Evolutionary conservation across 805 yeast species (phyloP).

Genomic region (Wickerhamiella allomyrinae): DNA sequence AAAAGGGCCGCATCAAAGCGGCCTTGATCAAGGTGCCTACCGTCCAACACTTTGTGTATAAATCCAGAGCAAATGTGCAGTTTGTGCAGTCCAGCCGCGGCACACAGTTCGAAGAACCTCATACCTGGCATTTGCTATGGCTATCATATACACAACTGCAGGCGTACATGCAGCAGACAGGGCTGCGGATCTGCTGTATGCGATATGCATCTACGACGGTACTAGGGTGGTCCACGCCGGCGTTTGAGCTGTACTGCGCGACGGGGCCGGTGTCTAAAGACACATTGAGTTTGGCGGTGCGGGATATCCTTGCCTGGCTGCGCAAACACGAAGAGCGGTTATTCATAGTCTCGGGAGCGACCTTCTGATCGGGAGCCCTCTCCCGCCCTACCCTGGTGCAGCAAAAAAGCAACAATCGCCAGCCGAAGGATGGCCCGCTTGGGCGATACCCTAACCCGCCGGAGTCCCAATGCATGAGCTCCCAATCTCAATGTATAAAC

Average conservation of each 20-base stretch:
- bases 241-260: slow-evolving; percentile 48
- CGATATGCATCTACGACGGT: slow-evolving; percentile 17
- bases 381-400: no score
- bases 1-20: slow-evolving; percentile 31
- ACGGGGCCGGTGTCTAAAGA: slow-evolving; percentile 46
- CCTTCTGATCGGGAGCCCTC: slow-evolving; percentile 27
- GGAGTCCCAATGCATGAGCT: no score
- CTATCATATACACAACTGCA: slow-evolving; percentile 26
- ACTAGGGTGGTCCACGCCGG: slow-evolving; percentile 41
- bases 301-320: slow-evolving; percentile 63
- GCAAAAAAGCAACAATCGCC: no score
- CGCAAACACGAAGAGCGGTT: slow-evolving; percentile 51
- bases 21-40: slow-evolving; percentile 40
- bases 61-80: slow-evolving; percentile 55
- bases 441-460: no score
- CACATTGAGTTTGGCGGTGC: slow-evolving; percentile 45
- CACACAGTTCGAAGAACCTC: slow-evolving; percentile 19
- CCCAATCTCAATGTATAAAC: not conserved
- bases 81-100: slow-evolving; percentile 33
- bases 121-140: slow-evolving; percentile 3
- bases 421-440: no score
- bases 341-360: slow-evolving; percentile 63
- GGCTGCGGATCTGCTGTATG: slow-evolving; percentile 19
- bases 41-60: slow-evolving; percentile 70
- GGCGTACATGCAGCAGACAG: slow-evolving; percentile 22